Evolutionary conservation across 2,329 filamentous ascomycete species (phyloP), one percentile per base, ranked within the genome.

Genomic region (Pseudogymnoascus sp.): DNA sequence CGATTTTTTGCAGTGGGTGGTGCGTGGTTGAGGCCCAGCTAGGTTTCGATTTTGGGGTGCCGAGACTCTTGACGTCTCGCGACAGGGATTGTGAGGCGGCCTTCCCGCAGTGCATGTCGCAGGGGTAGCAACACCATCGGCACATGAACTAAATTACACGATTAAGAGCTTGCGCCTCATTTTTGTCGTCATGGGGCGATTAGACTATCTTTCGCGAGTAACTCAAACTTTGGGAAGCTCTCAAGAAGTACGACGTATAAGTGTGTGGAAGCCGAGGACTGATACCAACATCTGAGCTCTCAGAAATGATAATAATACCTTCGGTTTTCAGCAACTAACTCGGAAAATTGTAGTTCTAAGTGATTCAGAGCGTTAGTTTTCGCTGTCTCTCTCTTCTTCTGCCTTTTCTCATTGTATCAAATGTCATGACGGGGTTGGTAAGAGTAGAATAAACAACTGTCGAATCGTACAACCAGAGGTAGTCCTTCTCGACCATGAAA

Each of bases 41-140:
- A 56, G 50, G 50, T 56, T 56, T 56, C 29, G 50, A 56, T 56
- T 35, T 13, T 13, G 50, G 50, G 29, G n/a, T 19, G 29, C 29
- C 50, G 50, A 56, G 50, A 56, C 50, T 56, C 50, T 35, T 56
- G 50, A 56, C 50, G 50, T 56, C 50, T 56, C 50, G 50, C 29
- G 50, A 56, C 50, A 56, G 50, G 50, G 50, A 56, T 56, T 56
- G 50, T 56, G 50, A 56, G 50, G 50, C 50, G 26, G 50, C 13
- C 50, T 53, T 53, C 46, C 26, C 46, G 50, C n/a, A 56, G n/a
- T n/a, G 17, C 50, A 56, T 33, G 50, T 56, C 50, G 26, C 50
- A 56, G 50, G 50, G 50, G 50, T 33, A 56, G n/a, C 26, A 56
- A 2, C 50, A 56, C 3, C 10, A 19, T 3, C 29, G 29, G n/a